Base-by-base conservation (phyloP, 1,139 yeast species). In the Zygosaccharomyces pseudobailii region DNA sequence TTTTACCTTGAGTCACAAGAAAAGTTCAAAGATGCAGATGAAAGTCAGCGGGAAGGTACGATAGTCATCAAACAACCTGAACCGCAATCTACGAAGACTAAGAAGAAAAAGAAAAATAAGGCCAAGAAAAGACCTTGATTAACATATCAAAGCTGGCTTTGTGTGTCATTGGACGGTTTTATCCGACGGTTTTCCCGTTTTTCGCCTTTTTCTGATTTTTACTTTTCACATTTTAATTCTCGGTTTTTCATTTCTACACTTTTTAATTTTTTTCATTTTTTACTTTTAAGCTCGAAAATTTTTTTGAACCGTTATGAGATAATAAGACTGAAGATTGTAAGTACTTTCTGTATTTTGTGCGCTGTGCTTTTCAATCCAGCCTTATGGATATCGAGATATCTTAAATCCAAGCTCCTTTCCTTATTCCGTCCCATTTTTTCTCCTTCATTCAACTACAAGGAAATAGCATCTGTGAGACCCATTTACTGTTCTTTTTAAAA, bases 1-100 rank as follows among this genome's bases (percentile, higher is more conserved):
- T 84, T 87, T 55, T 87, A 74, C 61, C 70, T 88, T 44, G 94
- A 86, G 52, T 76, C 86, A 3, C 86, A 78, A 60, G 85, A 82
- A 48, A 85, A 82, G 64, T 76, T 87, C 57, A 78, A 82, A 56
- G 76, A 81, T 59, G 84, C 87, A 22, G 75, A 80, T 2, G 84
- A 83, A 17, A 90, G 83, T 37, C 82, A 84, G 10, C 78, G 72
- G 54, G 84, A 87, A 52, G 95, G 95, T 0, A 78, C 82, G 2
- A 70, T 86, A 0, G 72, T 84, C 2, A 55, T 74, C 7, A 65
- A 63, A 6, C 39, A 35, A 13, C 44, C 49, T 13, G 38, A 43
- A n/a, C 40, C 32, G n/a, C 24, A 33, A 13, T 25, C 49, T 2
- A 36, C 9, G 10, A 36, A 50, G 20, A 24, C 43, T 22, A 41